Base-by-base conservation (phyloP, 495 filamentous ascomycete genomes). In the Glonium stellatum region DNA sequence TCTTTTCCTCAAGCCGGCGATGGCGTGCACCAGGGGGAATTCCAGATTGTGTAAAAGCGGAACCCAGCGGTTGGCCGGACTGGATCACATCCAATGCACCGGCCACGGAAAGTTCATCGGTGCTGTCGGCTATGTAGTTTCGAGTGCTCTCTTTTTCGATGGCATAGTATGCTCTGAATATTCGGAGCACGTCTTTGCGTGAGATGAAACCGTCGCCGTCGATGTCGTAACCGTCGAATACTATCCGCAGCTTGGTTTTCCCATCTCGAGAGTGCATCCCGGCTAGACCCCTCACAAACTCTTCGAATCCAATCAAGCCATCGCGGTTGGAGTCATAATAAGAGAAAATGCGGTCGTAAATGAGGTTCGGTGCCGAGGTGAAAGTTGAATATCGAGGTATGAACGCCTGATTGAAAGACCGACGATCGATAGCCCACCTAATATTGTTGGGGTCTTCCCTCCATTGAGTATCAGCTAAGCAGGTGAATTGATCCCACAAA, bases 401-500 rank as follows among this genome's bases (percentile, higher is more conserved):
- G 58, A 98, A 86, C 62, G 89, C 93, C 57, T 87, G 85, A 67
- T 95, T 87, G 73, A 98, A 97, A 0, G 89, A 93, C 67, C 85
- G 85, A 34, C 89, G 84, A 61, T 95, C 90, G 74, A 99, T 96
- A 10, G 91, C 93, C 66, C 90, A 80, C 57, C 80, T 73, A 35
- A 95, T 79, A 27, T 83, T 76, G 67, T 87, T 82, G 0, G 90
- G 90, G 67, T 97, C 92, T 19, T 86, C 80, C n/a, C 81, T 72
- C 86, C 88, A 96, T 68, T 92, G 86, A 11, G 84, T 84, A 61
- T 86, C 89, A 10, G 93, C 93, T 65, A 96, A 82, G 61, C 89
- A 96, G 9, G 87, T 88, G 80, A 95, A 97, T 67, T 97, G 95
- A 66, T 97, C 92, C 86, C 90, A 97, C 27, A 93, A 82, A 31